phyloP scores from a whole-genome alignment of 768 basidiomycete genomes.

The Kwoniella pini region DNA sequence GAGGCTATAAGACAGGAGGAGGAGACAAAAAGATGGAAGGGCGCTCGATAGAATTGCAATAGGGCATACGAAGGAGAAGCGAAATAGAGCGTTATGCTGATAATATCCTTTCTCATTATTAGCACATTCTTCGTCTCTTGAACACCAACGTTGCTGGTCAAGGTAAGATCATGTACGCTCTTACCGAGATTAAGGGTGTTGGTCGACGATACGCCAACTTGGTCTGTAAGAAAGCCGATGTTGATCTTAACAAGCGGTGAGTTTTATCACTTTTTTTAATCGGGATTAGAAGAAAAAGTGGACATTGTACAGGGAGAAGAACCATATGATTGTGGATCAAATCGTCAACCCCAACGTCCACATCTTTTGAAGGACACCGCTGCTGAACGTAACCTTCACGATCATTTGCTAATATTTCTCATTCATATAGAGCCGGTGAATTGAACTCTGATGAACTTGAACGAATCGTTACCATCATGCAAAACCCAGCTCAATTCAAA shows the following conservation, averaged over 20 bases:
- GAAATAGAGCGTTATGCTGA: neutral
- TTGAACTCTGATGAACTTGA: constrained; percentile 99
- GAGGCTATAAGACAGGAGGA: no score
- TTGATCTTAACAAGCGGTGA: constrained; percentile 97
- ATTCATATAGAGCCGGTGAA: constrained; percentile 77
- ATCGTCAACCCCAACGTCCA: no score
- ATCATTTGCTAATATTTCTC: neutral
- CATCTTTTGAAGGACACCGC: no score
- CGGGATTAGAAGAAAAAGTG: no score
- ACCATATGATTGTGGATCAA: no score
- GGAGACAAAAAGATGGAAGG: no score
- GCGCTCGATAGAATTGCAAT: no score
- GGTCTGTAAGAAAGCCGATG: constrained; percentile 99
- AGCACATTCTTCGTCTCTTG: constrained; percentile 96
- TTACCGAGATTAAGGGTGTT: constrained; percentile 99
- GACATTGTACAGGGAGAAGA: no score
- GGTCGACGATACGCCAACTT: constrained; percentile 98
- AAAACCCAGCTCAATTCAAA: constrained; percentile 99
- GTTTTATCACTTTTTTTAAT: constrained; percentile 42
- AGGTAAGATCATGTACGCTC: constrained; percentile 94
- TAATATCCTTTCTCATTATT: constrained; percentile 1
- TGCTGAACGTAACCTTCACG: no score
- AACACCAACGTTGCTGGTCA: constrained; percentile 99
- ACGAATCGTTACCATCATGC: constrained; percentile 97
- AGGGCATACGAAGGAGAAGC: no score